phyloP scores from a whole-genome alignment of 225 moss, liverwort and hornwort genomes.

The Neckera pumila region DNA sequence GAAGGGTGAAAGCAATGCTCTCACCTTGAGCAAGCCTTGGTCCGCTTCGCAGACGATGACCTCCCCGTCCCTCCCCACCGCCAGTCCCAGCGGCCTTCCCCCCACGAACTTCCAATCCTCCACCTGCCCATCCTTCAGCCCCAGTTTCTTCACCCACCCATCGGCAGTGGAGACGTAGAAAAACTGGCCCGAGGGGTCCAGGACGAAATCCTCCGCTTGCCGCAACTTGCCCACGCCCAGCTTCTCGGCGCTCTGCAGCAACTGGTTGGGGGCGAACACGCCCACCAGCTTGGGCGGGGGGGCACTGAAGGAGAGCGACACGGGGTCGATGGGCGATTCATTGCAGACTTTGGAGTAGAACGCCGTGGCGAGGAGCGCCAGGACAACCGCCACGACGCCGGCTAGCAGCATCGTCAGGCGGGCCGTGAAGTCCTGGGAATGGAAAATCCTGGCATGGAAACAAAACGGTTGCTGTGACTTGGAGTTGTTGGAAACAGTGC shows the following conservation, averaged over 20 bases:
- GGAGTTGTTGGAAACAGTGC: not conserved
- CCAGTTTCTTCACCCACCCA: constrained; percentile 63
- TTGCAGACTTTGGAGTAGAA: constrained; percentile 1
- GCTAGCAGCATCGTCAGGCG: not conserved
- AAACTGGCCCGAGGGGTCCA: constrained; percentile 13
- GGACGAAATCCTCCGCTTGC: constrained; percentile 37
- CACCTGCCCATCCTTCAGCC: constrained; percentile 23
- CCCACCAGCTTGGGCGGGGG: constrained; percentile 7
- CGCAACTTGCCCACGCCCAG: constrained; percentile 10
- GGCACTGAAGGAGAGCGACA: constrained; percentile 9
- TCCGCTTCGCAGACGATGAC: not conserved
- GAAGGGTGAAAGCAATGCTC: not conserved
- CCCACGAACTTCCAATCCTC: constrained; percentile 46
- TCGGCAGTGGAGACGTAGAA: constrained; percentile 26
- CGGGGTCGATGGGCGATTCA: constrained; percentile 31
- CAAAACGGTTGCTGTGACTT: not conserved
- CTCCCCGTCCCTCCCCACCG: constrained; percentile 16
- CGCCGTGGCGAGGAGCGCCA: constrained; percentile 17
- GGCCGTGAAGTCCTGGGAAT: not conserved
- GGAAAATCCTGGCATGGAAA: not conserved
- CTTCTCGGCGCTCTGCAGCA: constrained; percentile 23
- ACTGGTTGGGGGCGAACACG: constrained; percentile 26
- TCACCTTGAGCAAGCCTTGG: constrained; percentile 38
- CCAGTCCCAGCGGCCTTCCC: constrained; percentile 35
- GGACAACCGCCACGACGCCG: not conserved